Conservation (phyloP, 768 basidiomycete genomes). For the Guyanaporus albipodus region DNA sequence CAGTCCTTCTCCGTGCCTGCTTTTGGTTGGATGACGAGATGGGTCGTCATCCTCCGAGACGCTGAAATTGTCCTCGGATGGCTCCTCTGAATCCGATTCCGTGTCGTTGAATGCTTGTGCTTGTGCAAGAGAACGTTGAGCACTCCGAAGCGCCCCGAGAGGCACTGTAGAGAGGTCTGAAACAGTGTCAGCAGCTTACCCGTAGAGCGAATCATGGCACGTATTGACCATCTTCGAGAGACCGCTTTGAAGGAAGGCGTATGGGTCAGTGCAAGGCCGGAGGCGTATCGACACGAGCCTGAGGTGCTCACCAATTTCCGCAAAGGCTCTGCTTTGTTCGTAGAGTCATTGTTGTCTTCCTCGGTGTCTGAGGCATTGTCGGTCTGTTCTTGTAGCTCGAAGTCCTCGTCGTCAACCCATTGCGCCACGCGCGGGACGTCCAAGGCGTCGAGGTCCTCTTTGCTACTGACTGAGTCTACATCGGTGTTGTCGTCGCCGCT, state of each 20-base stretch:
- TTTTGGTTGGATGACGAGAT: slow-evolving; percentile 11
- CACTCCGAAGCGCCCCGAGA: slow-evolving; percentile 59
- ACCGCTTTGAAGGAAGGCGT: slow-evolving; percentile 15
- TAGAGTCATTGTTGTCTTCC: slow-evolving; percentile 2
- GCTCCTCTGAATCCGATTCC: slow-evolving; percentile 32
- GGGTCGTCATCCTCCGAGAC: slow-evolving; percentile 14
- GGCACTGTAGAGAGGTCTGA: slow-evolving; percentile 59
- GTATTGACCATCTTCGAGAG: slow-evolving; percentile 26
- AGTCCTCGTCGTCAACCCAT: slow-evolving; percentile 52
- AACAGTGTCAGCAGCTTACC: slow-evolving; percentile 5
- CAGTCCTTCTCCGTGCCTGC: slow-evolving; percentile 34
- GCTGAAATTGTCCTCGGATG: slow-evolving; percentile 12
- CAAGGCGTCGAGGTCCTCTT: slow-evolving; percentile 32
- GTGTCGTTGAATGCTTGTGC: slow-evolving; percentile 38
- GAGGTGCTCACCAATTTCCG: slow-evolving; percentile 14
- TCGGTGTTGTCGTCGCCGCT: slow-evolving; percentile 29
- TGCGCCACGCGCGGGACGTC: slow-evolving; percentile 59
- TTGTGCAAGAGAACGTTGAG: slow-evolving; percentile 52
- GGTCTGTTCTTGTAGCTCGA: slow-evolving; percentile 22
- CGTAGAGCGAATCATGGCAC: not conserved
- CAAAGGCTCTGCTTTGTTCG: slow-evolving; percentile 7
- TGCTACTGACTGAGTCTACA: slow-evolving; percentile 9
- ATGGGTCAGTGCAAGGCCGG: not conserved
- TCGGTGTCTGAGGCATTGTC: slow-evolving; percentile 12
- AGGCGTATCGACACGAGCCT: not conserved